These are phyloP conservation scores for Apophysomyces trapeziformis DNA, from an alignment of 371 early-diverging fungal species.

Conservation along the genomic window DNA sequence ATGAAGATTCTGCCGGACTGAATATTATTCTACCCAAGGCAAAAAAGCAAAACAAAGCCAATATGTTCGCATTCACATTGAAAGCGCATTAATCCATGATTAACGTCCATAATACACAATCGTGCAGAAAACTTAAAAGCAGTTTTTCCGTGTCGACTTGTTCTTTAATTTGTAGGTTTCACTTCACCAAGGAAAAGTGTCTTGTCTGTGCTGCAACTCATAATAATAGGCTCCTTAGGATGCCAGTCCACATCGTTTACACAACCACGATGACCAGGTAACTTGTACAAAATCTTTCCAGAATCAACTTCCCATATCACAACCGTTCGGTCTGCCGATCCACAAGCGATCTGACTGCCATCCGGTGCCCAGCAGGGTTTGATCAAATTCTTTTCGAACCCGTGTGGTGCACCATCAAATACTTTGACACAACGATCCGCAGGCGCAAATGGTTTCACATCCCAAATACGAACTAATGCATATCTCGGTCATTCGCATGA, in stretches of 20 bases:
- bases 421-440: conserved; percentile 66
- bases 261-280: conserved; percentile 96
- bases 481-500: not conserved
- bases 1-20: too few relatives aligned
- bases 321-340: conserved; percentile 92
- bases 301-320: conserved; percentile 95
- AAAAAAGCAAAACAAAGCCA: too few relatives aligned
- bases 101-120: not conserved
- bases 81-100: too few relatives aligned
- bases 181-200: conserved; percentile 89
- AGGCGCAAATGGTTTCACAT: conserved; percentile 88
- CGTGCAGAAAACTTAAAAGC: not conserved
- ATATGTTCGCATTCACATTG: too few relatives aligned
- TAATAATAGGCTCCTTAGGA: conserved; percentile 86
- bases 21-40: too few relatives aligned
- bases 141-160: not conserved
- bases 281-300: conserved; percentile 86
- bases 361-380: conserved; percentile 90
- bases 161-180: conserved; percentile 41
- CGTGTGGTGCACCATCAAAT: conserved; percentile 92
- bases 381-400: conserved; percentile 91
- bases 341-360: conserved; percentile 89
- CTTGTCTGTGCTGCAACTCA: conserved; percentile 86
- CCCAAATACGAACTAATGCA: conserved; percentile 86
- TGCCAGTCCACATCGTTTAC: conserved; percentile 98